Conservation (phyloP, 495 filamentous ascomycete species). For the Penicillium arizonense region DNA sequence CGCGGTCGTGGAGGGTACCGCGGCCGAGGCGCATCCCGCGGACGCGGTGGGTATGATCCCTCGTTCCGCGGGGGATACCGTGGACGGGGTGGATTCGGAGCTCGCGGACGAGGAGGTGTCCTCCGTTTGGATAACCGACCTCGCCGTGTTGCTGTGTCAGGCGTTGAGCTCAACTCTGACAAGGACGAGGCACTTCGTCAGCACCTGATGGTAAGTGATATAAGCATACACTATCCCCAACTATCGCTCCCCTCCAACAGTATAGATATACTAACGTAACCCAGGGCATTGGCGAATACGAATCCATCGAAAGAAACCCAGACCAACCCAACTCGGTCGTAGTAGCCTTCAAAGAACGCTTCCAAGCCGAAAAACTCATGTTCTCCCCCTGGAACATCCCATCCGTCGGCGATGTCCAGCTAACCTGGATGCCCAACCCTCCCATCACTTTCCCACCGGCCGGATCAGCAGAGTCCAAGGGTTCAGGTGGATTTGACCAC, state of each 20-base stretch:
- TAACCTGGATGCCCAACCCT: slow-evolving; percentile 65
- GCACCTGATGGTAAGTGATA: slow-evolving; percentile 73
- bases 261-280: slow-evolving; percentile 9
- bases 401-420: slow-evolving; percentile 71
- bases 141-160: slow-evolving; percentile 69
- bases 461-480: slow-evolving; percentile 23
- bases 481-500: slow-evolving; percentile 21
- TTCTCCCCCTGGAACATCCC: slow-evolving; percentile 66
- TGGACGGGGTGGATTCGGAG: slow-evolving; percentile 34
- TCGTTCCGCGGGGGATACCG: slow-evolving; percentile 22
- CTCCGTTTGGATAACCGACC: slow-evolving; percentile 87
- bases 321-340: slow-evolving; percentile 54
- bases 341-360: slow-evolving; percentile 86
- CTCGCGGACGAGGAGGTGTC: slow-evolving; percentile 48
- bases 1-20: slow-evolving; percentile 47
- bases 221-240: background rate
- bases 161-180: slow-evolving; percentile 63
- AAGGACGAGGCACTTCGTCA: slow-evolving; percentile 83
- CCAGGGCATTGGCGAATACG: slow-evolving; percentile 81
- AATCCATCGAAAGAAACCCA: slow-evolving; percentile 67
- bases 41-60: slow-evolving; percentile 49
- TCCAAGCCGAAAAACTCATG: slow-evolving; percentile 84
- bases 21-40: slow-evolving; percentile 52
- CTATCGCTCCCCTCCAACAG: slow-evolving; percentile 12
- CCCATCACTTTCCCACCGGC: slow-evolving; percentile 23